A percentile compares a stretch with the other conserved stretches of the same genome.
These are phyloP conservation scores for Clarireedia paspali DNA, from an alignment of 2,329 filamentous ascomycete genomes.

Conservation along the genomic window DNA sequence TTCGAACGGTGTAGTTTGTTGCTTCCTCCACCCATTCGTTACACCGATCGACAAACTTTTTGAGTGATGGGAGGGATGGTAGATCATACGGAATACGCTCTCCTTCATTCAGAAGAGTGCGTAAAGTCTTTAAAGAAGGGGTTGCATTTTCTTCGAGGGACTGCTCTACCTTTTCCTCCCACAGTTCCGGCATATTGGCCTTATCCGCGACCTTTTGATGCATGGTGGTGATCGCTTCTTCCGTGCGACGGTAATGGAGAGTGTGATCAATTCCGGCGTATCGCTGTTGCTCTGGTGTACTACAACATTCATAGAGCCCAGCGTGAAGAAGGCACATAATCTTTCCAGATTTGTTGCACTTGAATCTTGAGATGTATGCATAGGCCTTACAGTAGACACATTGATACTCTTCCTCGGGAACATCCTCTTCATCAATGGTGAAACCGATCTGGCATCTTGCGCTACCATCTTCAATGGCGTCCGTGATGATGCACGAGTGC, in stretches of 20 bases:
- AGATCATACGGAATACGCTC: constrained; percentile 93
- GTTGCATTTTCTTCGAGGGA: constrained; percentile 75
- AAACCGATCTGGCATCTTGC: constrained; percentile 51
- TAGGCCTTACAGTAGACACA: constrained; percentile 90
- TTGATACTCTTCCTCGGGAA: constrained; percentile 87
- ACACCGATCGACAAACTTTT: constrained; percentile 88
- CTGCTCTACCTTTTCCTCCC: constrained; percentile 85
- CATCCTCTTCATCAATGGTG: constrained; percentile 61
- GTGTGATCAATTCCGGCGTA: constrained; percentile 62
- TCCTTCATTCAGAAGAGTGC: constrained; percentile 80
- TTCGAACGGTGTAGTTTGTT: constrained; percentile 90
- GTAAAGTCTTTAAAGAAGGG: constrained; percentile 79
- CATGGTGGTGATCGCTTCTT: constrained; percentile 58
- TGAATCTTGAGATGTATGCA: constrained; percentile 83
- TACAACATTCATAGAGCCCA: constrained; percentile 74
- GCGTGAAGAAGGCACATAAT: constrained; percentile 77
- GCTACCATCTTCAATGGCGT: constrained; percentile 23
- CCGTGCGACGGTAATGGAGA: constrained; percentile 69
- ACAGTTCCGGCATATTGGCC: constrained; percentile 74
- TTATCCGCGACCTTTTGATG: constrained; percentile 79
- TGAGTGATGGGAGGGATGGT: constrained; percentile 71
- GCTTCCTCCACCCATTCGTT: constrained; percentile 98
- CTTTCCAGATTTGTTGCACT: constrained; percentile 74
- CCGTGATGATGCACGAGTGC: constrained; percentile 27
- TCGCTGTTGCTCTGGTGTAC: constrained; percentile 57